Percentiles rank a stretch among this genome's conserved stretches.
Conservation (phyloP, 2,329 filamentous ascomycete species). For the Aureobasidium sp. region DNA sequence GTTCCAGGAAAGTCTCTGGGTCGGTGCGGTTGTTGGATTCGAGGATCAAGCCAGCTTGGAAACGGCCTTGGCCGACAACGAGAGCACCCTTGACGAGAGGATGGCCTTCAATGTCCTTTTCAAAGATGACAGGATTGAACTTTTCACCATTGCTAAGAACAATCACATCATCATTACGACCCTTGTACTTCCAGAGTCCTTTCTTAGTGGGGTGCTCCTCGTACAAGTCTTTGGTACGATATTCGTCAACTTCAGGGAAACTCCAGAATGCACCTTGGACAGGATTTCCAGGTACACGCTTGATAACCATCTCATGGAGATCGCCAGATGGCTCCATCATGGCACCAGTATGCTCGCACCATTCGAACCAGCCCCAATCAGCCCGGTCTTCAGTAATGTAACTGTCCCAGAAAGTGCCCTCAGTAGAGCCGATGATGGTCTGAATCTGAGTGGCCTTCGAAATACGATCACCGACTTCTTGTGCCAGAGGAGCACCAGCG, state of each 20-base stretch:
- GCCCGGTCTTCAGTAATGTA: conserved; percentile 19
- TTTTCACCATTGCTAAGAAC: conserved; percentile 29
- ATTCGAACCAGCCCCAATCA: conserved; percentile 22
- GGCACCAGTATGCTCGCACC: conserved; percentile 19
- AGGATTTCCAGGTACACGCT: conserved; percentile 26
- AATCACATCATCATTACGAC: conserved; percentile 27
- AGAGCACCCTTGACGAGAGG: conserved; percentile 27
- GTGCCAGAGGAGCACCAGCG: conserved; percentile 16
- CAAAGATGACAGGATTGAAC: conserved; percentile 24
- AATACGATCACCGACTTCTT: conserved; percentile 18
- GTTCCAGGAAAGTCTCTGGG: conserved; percentile 31
- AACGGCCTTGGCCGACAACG: conserved; percentile 28
- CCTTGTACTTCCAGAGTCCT: conserved; percentile 24
- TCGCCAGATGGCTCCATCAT: conserved; percentile 19
- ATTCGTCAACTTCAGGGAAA: conserved; percentile 28
- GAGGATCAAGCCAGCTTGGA: conserved; percentile 28
- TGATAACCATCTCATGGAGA: conserved; percentile 33
- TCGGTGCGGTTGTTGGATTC: conserved; percentile 24
- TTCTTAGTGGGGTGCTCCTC: conserved; percentile 24
- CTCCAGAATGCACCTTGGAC: conserved; percentile 26
- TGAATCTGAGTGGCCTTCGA: conserved; percentile 9
- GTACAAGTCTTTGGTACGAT: conserved; percentile 27
- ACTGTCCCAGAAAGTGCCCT: conserved; percentile 18
- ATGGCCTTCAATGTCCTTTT: conserved; percentile 25
- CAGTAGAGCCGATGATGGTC: conserved; percentile 18